phyloP scores from a whole-genome alignment of 345 rosid species.

The Eucalyptus erythrocorys region DNA sequence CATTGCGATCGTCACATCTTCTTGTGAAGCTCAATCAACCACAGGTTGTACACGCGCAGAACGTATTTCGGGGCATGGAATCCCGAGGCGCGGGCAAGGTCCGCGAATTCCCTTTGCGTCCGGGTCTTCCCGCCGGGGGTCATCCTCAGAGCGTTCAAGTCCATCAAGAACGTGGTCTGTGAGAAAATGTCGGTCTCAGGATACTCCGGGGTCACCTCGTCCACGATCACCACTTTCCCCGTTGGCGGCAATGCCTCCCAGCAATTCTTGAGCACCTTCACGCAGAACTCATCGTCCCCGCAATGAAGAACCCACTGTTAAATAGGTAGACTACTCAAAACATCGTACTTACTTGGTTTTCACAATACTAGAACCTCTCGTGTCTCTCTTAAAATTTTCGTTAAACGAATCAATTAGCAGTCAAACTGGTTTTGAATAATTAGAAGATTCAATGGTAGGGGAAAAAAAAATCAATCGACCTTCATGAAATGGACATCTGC shows the following conservation, averaged over 20 bases:
- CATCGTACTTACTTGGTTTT: no score
- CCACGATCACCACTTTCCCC: neutral
- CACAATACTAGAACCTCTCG: no score
- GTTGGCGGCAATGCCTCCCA: neutral
- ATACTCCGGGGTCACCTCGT: neutral
- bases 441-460: no score
- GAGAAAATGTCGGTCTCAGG: neutral
- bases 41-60: neutral
- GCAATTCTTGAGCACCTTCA: neutral
- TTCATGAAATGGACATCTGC: slow-evolving; percentile 32
- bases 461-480: neutral
- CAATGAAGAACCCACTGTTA: neutral
- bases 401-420: no score
- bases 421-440: no score
- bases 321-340: no score
- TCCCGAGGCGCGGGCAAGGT: neutral
- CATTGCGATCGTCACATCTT: neutral
- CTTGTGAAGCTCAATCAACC: neutral
- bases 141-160: neutral
- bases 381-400: no score
- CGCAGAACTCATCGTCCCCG: neutral
- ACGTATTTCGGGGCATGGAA: neutral
- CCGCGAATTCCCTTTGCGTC: neutral
- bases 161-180: neutral
- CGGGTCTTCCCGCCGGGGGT: neutral